These are phyloP conservation scores for Cystobasidiopsis lactophilus DNA, from an alignment of 768 basidiomycete genomes.

Conservation along the genomic window DNA sequence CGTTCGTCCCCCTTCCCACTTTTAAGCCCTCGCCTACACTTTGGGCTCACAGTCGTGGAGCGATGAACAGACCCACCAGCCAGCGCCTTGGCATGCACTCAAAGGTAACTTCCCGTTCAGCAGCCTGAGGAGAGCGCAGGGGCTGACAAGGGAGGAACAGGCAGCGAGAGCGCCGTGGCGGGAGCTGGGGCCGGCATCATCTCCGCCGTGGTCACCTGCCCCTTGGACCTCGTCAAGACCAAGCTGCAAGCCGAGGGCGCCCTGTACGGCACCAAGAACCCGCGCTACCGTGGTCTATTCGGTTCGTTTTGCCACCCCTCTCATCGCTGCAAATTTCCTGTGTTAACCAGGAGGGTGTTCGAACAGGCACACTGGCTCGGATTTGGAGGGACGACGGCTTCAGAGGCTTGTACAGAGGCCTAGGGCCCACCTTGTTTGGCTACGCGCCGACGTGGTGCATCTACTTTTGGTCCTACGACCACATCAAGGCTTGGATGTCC, in stretches of 20 bases:
- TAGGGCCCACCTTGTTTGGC: slow-evolving; percentile 85
- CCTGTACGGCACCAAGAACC: slow-evolving; percentile 4
- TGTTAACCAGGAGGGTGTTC: slow-evolving; percentile 1
- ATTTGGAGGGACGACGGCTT: slow-evolving; percentile 49
- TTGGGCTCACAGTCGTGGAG: too few species aligned
- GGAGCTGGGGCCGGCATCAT: slow-evolving; percentile 89
- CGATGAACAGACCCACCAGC: too few species aligned
- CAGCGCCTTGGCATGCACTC: too few species aligned
- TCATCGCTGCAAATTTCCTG: too few species aligned
- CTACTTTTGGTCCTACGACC: slow-evolving; percentile 41
- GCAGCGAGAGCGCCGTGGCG: slow-evolving; percentile 32
- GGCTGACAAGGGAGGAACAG: too few species aligned
- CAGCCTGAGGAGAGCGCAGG: too few species aligned
- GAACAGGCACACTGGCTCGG: slow-evolving; percentile 37
- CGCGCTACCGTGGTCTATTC: slow-evolving; percentile 15
- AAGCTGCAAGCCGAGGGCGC: slow-evolving; percentile 79
- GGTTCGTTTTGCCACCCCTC: too few species aligned
- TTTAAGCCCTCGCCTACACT: too few species aligned
- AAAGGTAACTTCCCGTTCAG: too few species aligned
- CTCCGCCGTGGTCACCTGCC: slow-evolving; percentile 82
- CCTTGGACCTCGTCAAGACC: slow-evolving; percentile 93
- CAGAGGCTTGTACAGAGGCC: slow-evolving; percentile 81
- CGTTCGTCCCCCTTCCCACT: too few species aligned
- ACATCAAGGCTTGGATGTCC: slow-evolving; percentile 44
- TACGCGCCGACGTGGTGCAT: slow-evolving; percentile 55